A percentile compares a stretch with the other conserved stretches of the same genome.
phyloP scores from a whole-genome alignment of 768 basidiomycete species.

The Tricholoma terreum region DNA sequence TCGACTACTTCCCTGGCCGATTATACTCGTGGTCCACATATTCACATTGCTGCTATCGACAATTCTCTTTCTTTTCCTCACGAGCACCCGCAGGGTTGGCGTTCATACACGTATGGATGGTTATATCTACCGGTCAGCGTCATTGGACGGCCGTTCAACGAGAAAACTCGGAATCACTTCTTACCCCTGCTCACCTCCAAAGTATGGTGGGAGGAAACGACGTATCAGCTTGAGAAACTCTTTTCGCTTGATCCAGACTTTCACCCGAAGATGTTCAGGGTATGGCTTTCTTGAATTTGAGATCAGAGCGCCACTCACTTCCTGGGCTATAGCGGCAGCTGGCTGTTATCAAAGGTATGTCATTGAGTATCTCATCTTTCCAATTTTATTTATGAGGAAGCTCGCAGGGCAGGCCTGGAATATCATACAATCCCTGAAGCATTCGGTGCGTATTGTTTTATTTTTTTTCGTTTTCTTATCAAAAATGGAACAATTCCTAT shows the following conservation, averaged over 20 bases:
- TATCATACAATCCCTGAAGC: conserved; percentile 79
- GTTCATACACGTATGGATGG: conserved; percentile 87
- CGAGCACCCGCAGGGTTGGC: conserved; percentile 78
- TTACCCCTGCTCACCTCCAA: conserved; percentile 80
- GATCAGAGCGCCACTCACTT: conserved; percentile 4
- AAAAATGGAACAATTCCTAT: not conserved
- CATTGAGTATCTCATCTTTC: not conserved
- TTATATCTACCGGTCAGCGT: conserved; percentile 81
- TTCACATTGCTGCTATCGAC: conserved; percentile 91
- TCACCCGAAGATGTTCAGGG: conserved; percentile 87
- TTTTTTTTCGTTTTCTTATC: not conserved
- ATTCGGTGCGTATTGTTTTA: conserved; percentile 56
- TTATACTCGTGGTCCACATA: conserved; percentile 69
- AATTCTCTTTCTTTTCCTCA: conserved; percentile 92
- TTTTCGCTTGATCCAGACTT: conserved; percentile 85
- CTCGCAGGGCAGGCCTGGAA: conserved; percentile 77
- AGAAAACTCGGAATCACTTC: conserved; percentile 78
- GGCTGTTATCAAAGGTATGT: conserved; percentile 78
- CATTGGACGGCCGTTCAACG: conserved; percentile 83
- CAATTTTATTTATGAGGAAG: not conserved
- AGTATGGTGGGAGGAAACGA: conserved; percentile 89
- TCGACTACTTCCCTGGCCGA: conserved; percentile 36
- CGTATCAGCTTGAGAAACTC: conserved; percentile 67
- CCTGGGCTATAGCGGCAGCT: conserved; percentile 62
- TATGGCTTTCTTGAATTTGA: conserved; percentile 28